Evolutionary conservation across 2,329 filamentous ascomycete genomes (phyloP), one percentile per base, ranked within the genome.

Genomic region (Cordyceps farinosa): DNA sequence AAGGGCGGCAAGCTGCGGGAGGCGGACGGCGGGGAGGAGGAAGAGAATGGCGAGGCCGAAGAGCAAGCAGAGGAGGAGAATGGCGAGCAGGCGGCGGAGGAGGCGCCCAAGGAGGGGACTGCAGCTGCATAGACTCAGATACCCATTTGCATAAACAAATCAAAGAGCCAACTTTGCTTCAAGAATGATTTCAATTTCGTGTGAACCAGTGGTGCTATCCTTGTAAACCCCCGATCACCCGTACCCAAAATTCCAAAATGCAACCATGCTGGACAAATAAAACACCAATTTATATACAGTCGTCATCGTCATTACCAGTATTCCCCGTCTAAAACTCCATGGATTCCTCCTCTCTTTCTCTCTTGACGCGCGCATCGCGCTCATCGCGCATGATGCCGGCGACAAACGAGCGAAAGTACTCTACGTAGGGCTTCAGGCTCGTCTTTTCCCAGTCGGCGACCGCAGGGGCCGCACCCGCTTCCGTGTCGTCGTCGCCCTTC

Each of bases 361-460:
- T 72, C 78, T 87, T 87, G 5, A 85, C 76, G 67, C 74, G 79
- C 5, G 76, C 72, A 62, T 80, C 87, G 66, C 81, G 80, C 73
- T 89, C 87, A 64, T 96, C 94, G 74, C 89, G 93, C 75, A 97
- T 82, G 62, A 99, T 75, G 0, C 80, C 83, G 10, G 86, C 83
- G 8, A 98, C 91, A 76, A 97, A 96, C 0, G 82, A 84, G 68
- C 90, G 85, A 76, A 99, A 98, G 69, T 89, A 88, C 64, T 98
- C 93, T 42, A 98, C 87, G 73, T 96, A 98, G 9, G 92, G 92
- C 79, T 90, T 96, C 72, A 99, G 76, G 67, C 91, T 92, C 30
- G 95, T 99, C 85, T 98, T 99, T 78, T 99, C 94, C 88, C 94
- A 98, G 73, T 99, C 95, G 68, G 89, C 85, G 54, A 90, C 70